These are phyloP conservation scores for Naganishia sp. DNA, from an alignment of 1,284 basidiomycete species.

Conservation along the genomic window DNA sequence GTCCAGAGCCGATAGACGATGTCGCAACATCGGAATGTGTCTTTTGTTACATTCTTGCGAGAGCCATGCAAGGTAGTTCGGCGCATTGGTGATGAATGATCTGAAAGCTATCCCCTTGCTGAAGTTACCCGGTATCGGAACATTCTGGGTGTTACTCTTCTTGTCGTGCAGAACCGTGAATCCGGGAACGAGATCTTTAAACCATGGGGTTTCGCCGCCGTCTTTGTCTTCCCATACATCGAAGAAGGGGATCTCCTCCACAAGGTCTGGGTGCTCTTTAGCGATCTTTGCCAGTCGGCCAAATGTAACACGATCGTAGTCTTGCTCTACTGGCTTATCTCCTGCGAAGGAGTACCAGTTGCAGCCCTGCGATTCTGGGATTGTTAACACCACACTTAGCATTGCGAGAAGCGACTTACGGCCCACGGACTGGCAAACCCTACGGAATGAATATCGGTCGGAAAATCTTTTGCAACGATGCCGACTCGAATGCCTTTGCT, in stretches of 20 bases:
- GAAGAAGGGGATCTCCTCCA: slow-evolving; percentile 57
- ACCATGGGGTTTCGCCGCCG: slow-evolving; percentile 57
- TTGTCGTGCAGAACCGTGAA: slow-evolving; percentile 50
- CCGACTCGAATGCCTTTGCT: slow-evolving; percentile 59
- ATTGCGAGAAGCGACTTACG: slow-evolving; percentile 52
- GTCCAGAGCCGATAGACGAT: slow-evolving; percentile 47
- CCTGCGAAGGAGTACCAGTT: slow-evolving; percentile 65
- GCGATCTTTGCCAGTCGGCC: slow-evolving; percentile 58
- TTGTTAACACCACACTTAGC: background rate
- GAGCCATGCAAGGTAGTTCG: slow-evolving; percentile 49
- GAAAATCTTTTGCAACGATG: slow-evolving; percentile 67
- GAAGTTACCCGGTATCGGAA: slow-evolving; percentile 36
- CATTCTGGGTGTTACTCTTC: slow-evolving; percentile 41
- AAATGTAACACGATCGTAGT: slow-evolving; percentile 45
- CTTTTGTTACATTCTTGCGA: slow-evolving; percentile 39
- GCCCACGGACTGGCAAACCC: slow-evolving; percentile 72
- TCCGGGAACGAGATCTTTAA: slow-evolving; percentile 58
- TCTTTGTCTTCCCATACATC: slow-evolving; percentile 53
- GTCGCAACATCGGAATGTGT: slow-evolving; percentile 46
- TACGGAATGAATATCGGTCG: slow-evolving; percentile 63
- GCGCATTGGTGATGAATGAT: slow-evolving; percentile 53
- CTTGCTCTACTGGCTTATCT: slow-evolving; percentile 56
- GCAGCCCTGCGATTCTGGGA: slow-evolving; percentile 51
- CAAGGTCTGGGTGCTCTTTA: slow-evolving; percentile 52
- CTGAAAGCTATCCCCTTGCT: slow-evolving; percentile 46